Evolutionary conservation across 2,329 filamentous ascomycete species (phyloP), one percentile per base, ranked within the genome.

Genomic region (Xylaria sp.): DNA sequence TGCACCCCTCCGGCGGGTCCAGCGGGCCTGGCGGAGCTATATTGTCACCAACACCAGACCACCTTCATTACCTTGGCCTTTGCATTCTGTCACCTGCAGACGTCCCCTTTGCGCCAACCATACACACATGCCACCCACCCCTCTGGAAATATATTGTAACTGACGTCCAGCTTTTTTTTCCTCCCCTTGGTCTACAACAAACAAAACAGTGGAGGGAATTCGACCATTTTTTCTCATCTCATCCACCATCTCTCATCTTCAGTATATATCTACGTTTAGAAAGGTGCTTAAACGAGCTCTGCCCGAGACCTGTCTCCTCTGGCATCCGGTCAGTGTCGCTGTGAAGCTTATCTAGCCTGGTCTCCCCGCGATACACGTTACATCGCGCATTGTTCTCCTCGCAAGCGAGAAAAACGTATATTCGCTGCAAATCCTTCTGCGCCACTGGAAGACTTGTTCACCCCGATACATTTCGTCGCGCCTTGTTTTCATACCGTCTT

Each of bases 101-200:
- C 57, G 32, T 65, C 59, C 50, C 50, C 58, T 67, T 58, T 62
- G 59, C 59, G 68, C 61, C 60, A 58, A 50, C 60, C 67, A 55
- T 36, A 60, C 67, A 65, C 52, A 63, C 52, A 53, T 63, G 59
- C 61, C 69, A 70, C 66, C 66, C 69, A 67, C 67, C 66, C 63
- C 50, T 69, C 69, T 66, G 63, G 61, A 64, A 63, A 70, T 67
- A 69, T 71, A 67, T 67, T 71, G 63, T 45, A 55, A 69, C 67
- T 69, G 69, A 71, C 67, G 61, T 69, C 61, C 41, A 57, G 46
- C 65, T 65, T 66, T 70, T 71, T 75, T 71, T 71, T 66, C 63
- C 46, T 60, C 57, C 43, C 39, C 30, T 63, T 43, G 32, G 20
- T 43, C 65, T 65, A 60, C 63, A 61, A 36, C 52, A 48, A 61